Conservation (phyloP, 148 eudicot genomes). For the Rhododendron henanense region DNA sequence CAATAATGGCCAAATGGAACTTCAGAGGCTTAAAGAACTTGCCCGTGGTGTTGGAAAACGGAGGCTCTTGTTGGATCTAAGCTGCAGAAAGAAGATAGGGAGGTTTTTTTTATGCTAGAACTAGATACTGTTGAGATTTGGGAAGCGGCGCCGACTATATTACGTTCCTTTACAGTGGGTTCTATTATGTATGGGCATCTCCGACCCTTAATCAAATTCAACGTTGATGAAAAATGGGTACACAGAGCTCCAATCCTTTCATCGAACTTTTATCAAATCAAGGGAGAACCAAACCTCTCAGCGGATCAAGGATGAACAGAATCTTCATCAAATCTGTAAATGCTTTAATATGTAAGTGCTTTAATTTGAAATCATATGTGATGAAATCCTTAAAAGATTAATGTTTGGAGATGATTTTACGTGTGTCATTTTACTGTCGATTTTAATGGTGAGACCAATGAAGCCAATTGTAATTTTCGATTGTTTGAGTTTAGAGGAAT, state of each 20-base stretch:
- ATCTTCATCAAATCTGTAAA: neutral
- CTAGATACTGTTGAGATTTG: neutral
- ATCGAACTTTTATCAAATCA: neutral
- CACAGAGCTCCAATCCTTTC: neutral
- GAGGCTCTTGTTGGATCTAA: slow-evolving; percentile 86
- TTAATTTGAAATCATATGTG: neutral
- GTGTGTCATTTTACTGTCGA: too few relatives aligned
- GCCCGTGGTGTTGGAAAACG: slow-evolving; percentile 60
- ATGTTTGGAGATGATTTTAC: neutral
- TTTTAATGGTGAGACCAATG: too few relatives aligned
- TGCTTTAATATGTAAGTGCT: neutral
- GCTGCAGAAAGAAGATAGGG: slow-evolving; percentile 92
- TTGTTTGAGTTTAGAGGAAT: too few relatives aligned
- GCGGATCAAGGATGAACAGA: neutral
- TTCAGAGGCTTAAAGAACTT: slow-evolving; percentile 82
- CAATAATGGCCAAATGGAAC: slow-evolving; percentile 83
- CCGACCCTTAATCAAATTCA: neutral
- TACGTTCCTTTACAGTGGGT: neutral
- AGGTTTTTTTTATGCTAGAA: neutral
- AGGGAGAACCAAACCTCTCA: neutral
- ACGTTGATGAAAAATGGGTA: neutral
- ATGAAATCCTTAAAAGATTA: neutral
- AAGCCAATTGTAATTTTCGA: too few relatives aligned
- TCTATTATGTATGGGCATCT: neutral
- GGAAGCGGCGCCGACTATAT: neutral